Evolutionary conservation across 2,329 filamentous ascomycete genomes (phyloP), one percentile per base, ranked within the genome.

Genomic region (Neofusicoccum sp.): DNA sequence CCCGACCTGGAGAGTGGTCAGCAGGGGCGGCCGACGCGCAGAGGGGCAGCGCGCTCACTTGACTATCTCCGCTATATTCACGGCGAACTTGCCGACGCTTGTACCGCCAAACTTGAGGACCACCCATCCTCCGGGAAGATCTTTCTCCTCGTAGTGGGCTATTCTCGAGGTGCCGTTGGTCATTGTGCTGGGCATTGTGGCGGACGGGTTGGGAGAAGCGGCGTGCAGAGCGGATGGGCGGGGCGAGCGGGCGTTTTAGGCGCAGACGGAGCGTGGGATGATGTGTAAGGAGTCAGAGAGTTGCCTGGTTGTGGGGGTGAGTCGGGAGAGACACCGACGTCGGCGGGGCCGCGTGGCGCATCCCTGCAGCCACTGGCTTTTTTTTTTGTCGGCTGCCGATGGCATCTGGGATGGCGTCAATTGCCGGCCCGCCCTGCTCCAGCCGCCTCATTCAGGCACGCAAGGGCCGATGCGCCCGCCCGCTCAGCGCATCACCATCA

Each of bases 21-120:
- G 66, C 40, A 41, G 24, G 20, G 16, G 20, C 12, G 38, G 30
- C 9, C 6, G 20, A 36, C 12, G 20, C 31, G 11, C 7, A 40
- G 9, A 34, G n/a, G 36, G 76, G 73, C 76, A 85, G 82, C 79
- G 31, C 28, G 69, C 73, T 70, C 69, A 80, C 78, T 77, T 71
- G 65, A 93, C 84, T 71, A 93, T 91, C 69, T 89, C 75, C 62
- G 78, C 79, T 70, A 82, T 82, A 65, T 78, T 76, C 66, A 78
- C 83, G 57, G 93, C 88, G 70, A 96, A 96, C 78, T 98, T 98
- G 68, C 93, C 95, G 56, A 98, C 90, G 72, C 91, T 96, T 57
- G 93, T 99, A 56, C 93, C 93, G 64, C 93, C 93, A 75, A 96
- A 96, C 77, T 97, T 97, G 75, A 96, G 92, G 54, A 97, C 89